Evolutionary conservation across 2,329 filamentous ascomycete species (phyloP).

Genomic region (Fulvia fulva): DNA sequence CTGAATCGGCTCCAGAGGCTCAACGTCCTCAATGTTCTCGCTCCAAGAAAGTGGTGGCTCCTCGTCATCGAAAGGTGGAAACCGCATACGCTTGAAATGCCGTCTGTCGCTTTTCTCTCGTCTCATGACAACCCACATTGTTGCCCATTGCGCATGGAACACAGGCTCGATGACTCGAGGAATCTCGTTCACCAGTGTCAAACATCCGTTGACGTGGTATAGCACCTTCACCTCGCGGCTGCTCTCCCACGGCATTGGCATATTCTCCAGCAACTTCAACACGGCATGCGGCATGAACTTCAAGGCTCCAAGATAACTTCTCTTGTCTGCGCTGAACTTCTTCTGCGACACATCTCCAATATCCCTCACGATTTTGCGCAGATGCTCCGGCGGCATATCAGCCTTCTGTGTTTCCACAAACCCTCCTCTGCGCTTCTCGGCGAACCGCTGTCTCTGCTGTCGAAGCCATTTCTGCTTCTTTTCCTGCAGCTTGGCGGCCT

Average conservation of each 20-base stretch:
- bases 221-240: conserved; percentile 94
- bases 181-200: conserved; percentile 94
- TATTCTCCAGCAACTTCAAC: conserved; percentile 94
- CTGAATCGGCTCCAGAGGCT: conserved; percentile 94
- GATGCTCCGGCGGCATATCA: conserved; percentile 96
- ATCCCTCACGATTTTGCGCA: conserved; percentile 96
- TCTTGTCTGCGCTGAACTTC: conserved; percentile 98
- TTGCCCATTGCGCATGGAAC: conserved; percentile 97
- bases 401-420: conserved; percentile 98
- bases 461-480: conserved; percentile 99
- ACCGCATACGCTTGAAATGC: conserved; percentile 98
- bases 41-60: conserved; percentile 97
- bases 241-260: conserved; percentile 99
- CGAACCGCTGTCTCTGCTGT: conserved; percentile 84
- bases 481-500: conserved; percentile 89
- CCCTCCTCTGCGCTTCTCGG: conserved; percentile 92
- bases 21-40: conserved; percentile 97
- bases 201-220: conserved; percentile 95
- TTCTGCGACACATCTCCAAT: conserved; percentile 99
- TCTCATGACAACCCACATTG: conserved; percentile 98
- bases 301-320: conserved; percentile 91
- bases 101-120: conserved; percentile 94
- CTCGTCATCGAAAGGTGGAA: conserved; percentile 97
- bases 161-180: conserved; percentile 96
- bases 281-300: conserved; percentile 99